phyloP scores from a whole-genome alignment of 2,329 filamentous ascomycete genomes.

The Aspergillus jensenii region DNA sequence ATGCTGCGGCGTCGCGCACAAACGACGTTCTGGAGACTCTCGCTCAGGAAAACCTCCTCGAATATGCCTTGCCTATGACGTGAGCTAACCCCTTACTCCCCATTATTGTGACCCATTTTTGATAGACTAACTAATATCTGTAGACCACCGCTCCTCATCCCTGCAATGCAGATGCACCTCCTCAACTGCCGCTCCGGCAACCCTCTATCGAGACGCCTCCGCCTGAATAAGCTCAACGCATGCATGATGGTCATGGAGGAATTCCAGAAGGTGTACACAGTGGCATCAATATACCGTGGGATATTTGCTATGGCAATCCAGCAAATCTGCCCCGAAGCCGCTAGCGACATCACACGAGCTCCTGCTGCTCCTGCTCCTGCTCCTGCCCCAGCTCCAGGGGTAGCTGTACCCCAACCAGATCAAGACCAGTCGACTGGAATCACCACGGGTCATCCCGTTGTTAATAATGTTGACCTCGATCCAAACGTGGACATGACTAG shows the following conservation, averaged over 20 bases:
- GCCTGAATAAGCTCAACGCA: constrained; percentile 31
- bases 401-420: neutral
- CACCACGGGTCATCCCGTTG: neutral
- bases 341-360: neutral
- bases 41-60: constrained; percentile 23
- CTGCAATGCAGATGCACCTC: constrained; percentile 35
- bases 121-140: neutral
- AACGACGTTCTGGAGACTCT: constrained; percentile 29
- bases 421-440: neutral
- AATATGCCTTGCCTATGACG: constrained; percentile 28
- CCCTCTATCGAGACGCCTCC: constrained; percentile 24
- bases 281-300: constrained; percentile 27
- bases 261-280: constrained; percentile 30
- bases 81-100: constrained; percentile 11
- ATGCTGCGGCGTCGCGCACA: constrained; percentile 26
- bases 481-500: neutral
- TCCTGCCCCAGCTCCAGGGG: neutral
- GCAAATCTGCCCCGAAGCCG: constrained; percentile 19
- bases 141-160: constrained; percentile 29
- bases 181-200: constrained; percentile 26
- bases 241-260: constrained; percentile 35
- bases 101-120: neutral
- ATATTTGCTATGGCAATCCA: constrained; percentile 28
- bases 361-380: neutral
- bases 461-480: neutral